Evolutionary conservation across 2,329 filamentous ascomycete genomes (phyloP).

Genomic region (Aspergillus latus): DNA sequence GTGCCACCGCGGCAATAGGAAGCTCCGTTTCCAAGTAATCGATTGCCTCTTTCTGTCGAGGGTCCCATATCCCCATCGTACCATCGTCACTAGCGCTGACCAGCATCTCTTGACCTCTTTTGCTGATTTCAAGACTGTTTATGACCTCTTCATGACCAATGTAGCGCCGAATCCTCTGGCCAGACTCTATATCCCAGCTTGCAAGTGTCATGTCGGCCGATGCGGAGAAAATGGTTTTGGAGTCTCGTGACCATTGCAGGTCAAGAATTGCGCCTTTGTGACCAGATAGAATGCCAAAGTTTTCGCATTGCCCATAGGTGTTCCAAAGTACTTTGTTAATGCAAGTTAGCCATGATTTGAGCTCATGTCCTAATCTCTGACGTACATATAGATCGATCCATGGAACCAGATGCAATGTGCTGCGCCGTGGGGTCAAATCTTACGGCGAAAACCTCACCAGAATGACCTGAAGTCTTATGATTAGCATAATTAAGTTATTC

Average conservation of each 20-base stretch:
- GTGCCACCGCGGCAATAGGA: constrained; percentile 83
- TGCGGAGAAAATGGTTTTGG: constrained; percentile 83
- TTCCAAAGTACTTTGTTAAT: constrained; percentile 75
- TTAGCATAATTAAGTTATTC: constrained; percentile 3
- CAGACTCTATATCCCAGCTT: constrained; percentile 92
- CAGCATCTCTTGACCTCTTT: constrained; percentile 83
- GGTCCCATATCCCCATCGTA: constrained; percentile 93
- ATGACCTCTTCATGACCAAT: constrained; percentile 94
- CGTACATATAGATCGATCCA: constrained; percentile 88
- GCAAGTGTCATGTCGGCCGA: constrained; percentile 91
- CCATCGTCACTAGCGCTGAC: constrained; percentile 93
- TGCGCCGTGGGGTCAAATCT: constrained; percentile 88
- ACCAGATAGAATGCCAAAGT: constrained; percentile 84
- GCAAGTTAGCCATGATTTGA: not conserved
- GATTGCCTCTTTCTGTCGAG: constrained; percentile 80
- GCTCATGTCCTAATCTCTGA: constrained; percentile 14
- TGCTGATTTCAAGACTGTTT: constrained; percentile 85
- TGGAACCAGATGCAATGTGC: constrained; percentile 88
- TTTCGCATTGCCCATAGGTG: constrained; percentile 88
- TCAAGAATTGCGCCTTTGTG: constrained; percentile 91
- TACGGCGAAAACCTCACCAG: constrained; percentile 83
- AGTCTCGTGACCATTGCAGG: constrained; percentile 95
- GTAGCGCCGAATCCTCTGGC: constrained; percentile 87
- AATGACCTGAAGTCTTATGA: constrained; percentile 50
- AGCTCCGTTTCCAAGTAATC: constrained; percentile 90